phyloP scores from a whole-genome alignment of 2,329 filamentous ascomycete species.

The Monosporascus ibericus region DNA sequence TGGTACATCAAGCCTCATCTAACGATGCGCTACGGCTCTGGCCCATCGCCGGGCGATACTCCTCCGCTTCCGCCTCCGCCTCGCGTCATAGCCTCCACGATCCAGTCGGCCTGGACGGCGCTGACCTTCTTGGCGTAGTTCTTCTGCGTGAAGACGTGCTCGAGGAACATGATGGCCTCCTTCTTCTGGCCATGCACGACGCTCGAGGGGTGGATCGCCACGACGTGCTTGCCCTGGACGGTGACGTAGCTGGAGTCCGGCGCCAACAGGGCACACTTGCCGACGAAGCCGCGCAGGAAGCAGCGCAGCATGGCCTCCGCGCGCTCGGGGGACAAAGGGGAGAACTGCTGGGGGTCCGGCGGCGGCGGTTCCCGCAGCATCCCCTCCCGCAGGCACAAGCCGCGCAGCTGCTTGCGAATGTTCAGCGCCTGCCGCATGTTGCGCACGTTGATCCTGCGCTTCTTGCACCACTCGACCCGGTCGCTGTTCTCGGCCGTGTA shows the following conservation, averaged over 20 bases:
- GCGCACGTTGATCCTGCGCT: slow-evolving; percentile 49
- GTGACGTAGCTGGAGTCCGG: slow-evolving; percentile 58
- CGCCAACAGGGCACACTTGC: slow-evolving; percentile 54
- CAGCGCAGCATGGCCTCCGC: slow-evolving; percentile 52
- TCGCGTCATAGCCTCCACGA: slow-evolving; percentile 36
- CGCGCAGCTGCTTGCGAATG: slow-evolving; percentile 55
- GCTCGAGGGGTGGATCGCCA: slow-evolving; percentile 58
- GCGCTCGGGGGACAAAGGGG: slow-evolving; percentile 46
- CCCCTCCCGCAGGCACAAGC: slow-evolving; percentile 46
- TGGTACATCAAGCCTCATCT: too few relatives aligned
- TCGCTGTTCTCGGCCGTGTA: slow-evolving; percentile 52
- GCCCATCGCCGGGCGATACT: neutral
- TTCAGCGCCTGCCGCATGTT: slow-evolving; percentile 59
- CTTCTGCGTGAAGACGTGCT: slow-evolving; percentile 61
- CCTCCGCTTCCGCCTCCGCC: neutral
- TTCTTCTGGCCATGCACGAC: slow-evolving; percentile 56
- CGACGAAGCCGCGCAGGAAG: slow-evolving; percentile 56
- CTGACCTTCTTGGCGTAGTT: slow-evolving; percentile 64
- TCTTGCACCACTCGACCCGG: slow-evolving; percentile 51
- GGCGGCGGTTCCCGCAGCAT: slow-evolving; percentile 40
- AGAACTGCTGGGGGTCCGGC: slow-evolving; percentile 50
- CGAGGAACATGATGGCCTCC: slow-evolving; percentile 63
- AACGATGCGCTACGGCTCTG: too few relatives aligned
- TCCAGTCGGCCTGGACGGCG: slow-evolving; percentile 54
- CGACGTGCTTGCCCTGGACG: slow-evolving; percentile 51